A percentile compares a stretch with the other conserved stretches of the same genome.
phyloP scores from a whole-genome alignment of 257 asterid species.

The Rubia yunnanensis region DNA sequence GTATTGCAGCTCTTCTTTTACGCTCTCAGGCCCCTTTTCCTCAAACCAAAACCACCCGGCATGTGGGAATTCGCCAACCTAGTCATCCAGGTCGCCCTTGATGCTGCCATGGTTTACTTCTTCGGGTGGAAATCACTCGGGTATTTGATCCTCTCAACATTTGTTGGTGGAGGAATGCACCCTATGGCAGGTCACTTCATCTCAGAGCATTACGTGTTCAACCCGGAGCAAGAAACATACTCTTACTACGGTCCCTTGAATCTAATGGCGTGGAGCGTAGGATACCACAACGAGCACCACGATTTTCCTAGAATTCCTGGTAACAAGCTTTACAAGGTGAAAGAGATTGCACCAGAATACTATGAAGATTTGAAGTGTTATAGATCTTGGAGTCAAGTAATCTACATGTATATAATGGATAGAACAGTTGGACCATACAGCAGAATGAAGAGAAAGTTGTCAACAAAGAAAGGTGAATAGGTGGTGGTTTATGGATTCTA shows the following conservation, averaged over 20 bases:
- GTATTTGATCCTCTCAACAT: conserved; percentile 76
- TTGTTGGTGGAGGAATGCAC: conserved; percentile 94
- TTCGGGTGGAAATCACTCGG: conserved; percentile 77
- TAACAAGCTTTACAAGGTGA: conserved; percentile 76
- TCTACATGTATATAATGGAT: conserved; percentile 70
- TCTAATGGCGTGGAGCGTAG: conserved; percentile 81
- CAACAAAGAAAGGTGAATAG: conserved; percentile 47
- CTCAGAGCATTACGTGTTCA: conserved; percentile 81
- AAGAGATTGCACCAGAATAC: conserved; percentile 87
- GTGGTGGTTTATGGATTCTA: neutral
- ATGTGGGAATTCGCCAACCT: conserved; percentile 77
- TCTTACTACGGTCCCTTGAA: conserved; percentile 89
- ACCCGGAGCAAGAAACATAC: conserved; percentile 71
- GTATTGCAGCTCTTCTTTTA: conserved; percentile 75
- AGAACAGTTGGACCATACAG: conserved; percentile 76
- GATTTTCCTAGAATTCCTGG: conserved; percentile 95
- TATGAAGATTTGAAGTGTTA: conserved; percentile 54
- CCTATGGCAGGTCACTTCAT: conserved; percentile 97
- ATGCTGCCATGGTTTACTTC: conserved; percentile 49
- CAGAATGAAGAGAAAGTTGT: conserved; percentile 73
- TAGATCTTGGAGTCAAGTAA: conserved; percentile 86
- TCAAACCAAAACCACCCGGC: conserved; percentile 96
- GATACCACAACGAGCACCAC: conserved; percentile 96
- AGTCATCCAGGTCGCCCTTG: conserved; percentile 53
- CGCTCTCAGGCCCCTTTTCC: conserved; percentile 78